Evolutionary conservation across 1,284 basidiomycete genomes (phyloP).

Genomic region (Agroathelia rolfsii): DNA sequence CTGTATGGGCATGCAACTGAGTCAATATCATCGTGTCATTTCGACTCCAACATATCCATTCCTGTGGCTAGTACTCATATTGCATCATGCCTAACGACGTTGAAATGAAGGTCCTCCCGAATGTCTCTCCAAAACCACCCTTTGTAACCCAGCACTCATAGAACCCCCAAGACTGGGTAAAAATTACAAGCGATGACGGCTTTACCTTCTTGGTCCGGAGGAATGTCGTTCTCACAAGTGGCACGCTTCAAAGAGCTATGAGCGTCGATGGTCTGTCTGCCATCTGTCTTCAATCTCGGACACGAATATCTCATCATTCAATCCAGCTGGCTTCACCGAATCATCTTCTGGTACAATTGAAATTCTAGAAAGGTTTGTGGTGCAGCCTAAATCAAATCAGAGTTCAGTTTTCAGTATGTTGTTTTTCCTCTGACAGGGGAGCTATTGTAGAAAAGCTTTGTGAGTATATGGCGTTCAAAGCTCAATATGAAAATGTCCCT

Average conservation of each 20-base stretch:
- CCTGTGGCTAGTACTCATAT: neutral
- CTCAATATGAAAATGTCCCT: slow-evolving; percentile 50
- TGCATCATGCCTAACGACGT: slow-evolving; percentile 14
- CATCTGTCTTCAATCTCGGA: slow-evolving; percentile 9
- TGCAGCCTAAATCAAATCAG: too few species aligned
- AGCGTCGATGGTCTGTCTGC: slow-evolving; percentile 21
- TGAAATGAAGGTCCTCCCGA: slow-evolving; percentile 13
- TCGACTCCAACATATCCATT: too few species aligned
- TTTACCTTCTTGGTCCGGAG: slow-evolving; percentile 52
- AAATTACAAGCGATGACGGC: slow-evolving; percentile 50
- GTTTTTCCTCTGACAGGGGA: too few species aligned
- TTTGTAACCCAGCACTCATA: too few species aligned
- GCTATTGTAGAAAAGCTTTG: slow-evolving; percentile 74
- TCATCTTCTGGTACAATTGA: slow-evolving; percentile 35
- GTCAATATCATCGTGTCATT: too few species aligned
- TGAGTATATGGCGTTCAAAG: slow-evolving; percentile 76
- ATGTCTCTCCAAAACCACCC: too few species aligned
- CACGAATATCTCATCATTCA: slow-evolving; percentile 1
- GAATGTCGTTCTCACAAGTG: slow-evolving; percentile 45
- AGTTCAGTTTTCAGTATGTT: slow-evolving; percentile 1
- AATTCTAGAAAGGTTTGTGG: slow-evolving; percentile 35
- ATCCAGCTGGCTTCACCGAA: slow-evolving; percentile 39
- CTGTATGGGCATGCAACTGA: slow-evolving; percentile 1
- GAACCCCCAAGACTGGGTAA: slow-evolving; percentile 44
- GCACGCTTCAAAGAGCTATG: slow-evolving; percentile 40